phyloP scores from a whole-genome alignment of 371 early-diverging fungal genomes.

The Apophysomyces trapeziformis region DNA sequence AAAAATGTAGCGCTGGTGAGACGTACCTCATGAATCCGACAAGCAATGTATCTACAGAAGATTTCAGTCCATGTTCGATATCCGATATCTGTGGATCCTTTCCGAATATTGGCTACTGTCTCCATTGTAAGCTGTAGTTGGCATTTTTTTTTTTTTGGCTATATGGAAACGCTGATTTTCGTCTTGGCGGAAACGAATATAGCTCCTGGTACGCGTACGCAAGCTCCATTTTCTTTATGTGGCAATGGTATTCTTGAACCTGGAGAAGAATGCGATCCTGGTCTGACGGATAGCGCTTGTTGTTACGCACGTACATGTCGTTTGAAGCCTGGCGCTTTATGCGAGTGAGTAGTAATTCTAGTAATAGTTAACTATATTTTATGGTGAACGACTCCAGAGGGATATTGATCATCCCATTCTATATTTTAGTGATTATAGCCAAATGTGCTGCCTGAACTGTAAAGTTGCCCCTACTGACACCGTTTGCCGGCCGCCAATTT shows the following conservation, averaged over 20 bases:
- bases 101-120: conserved; percentile 61
- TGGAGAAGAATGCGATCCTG: conserved; percentile 96
- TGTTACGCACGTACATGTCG: conserved; percentile 84
- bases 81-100: conserved; percentile 71
- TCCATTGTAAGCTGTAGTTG: conserved; percentile 46
- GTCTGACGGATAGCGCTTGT: conserved; percentile 76
- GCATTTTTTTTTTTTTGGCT: too few relatives aligned
- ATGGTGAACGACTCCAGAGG: too few relatives aligned
- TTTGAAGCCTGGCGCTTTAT: conserved; percentile 75
- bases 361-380: too few relatives aligned
- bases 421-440: conserved; percentile 73
- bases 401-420: not conserved
- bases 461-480: conserved; percentile 61
- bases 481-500: conserved; percentile 79
- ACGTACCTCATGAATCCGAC: conserved; percentile 88
- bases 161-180: too few relatives aligned
- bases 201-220: conserved; percentile 41
- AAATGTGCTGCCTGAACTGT: conserved; percentile 85
- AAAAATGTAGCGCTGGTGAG: conserved; percentile 80
- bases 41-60: conserved; percentile 72
- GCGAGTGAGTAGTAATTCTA: conserved; percentile 55
- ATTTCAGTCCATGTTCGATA: conserved; percentile 85
- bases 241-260: conserved; percentile 93
- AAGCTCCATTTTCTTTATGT: conserved; percentile 69
- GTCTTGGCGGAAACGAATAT: not conserved